A percentile compares a stretch with the other conserved stretches of the same genome.
Conservation (phyloP, 768 basidiomycete genomes). For the Strobilomyces echinocephalus region DNA sequence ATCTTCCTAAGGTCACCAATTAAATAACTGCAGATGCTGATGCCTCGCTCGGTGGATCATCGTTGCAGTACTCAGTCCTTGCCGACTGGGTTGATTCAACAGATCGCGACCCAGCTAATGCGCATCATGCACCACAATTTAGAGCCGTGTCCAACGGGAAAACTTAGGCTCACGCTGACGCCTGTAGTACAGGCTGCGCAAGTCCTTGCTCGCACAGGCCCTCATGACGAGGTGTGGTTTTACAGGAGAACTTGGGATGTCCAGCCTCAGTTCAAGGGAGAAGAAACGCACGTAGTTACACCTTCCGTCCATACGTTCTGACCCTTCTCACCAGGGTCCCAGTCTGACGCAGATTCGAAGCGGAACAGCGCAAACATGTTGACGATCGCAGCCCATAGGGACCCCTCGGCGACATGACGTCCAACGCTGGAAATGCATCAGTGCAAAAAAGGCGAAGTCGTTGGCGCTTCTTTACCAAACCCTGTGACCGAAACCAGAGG, state of each 20-base stretch:
- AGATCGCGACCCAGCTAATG: too few relatives aligned
- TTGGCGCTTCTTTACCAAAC: neutral
- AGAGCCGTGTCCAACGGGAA: too few relatives aligned
- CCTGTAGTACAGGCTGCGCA: too few relatives aligned
- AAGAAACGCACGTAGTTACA: slow-evolving; percentile 6
- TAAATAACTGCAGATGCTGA: too few relatives aligned
- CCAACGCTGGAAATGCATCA: slow-evolving; percentile 31
- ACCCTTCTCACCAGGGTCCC: too few relatives aligned
- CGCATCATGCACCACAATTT: too few relatives aligned
- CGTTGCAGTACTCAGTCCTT: too few relatives aligned
- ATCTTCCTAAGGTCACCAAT: too few relatives aligned
- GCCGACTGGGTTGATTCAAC: too few relatives aligned
- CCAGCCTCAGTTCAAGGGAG: neutral
- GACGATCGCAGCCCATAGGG: slow-evolving; percentile 22
- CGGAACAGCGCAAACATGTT: slow-evolving; percentile 7
- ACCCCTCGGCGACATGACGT: slow-evolving; percentile 34
- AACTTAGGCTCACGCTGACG: neutral
- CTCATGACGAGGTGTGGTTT: neutral
- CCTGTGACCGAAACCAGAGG: slow-evolving; percentile 39
- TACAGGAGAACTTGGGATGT: neutral
- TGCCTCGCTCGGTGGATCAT: too few relatives aligned
- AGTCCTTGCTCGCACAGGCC: too few relatives aligned
- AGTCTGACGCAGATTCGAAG: slow-evolving; percentile 1
- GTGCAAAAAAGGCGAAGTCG: neutral
- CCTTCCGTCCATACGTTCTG: slow-evolving; percentile 7